Evolutionary conservation across 345 rosid genomes (phyloP).

Genomic region (Arabidopsis thaliana): DNA sequence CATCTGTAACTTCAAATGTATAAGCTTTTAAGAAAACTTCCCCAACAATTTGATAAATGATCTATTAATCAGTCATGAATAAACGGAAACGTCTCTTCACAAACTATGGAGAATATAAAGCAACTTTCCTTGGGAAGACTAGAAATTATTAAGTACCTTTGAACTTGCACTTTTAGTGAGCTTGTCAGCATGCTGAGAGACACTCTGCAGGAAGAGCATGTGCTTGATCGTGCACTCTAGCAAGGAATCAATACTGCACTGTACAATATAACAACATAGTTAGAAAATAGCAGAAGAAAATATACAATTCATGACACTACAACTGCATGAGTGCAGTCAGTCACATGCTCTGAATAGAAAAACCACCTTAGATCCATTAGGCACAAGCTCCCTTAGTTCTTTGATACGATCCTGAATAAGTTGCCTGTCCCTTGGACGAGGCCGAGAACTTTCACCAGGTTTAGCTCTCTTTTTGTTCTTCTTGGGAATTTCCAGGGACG

Average conservation of each 20-base stretch:
- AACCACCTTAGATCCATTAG: slow-evolving; percentile 93
- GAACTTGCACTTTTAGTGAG: slow-evolving; percentile 69
- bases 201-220: slow-evolving; percentile 81
- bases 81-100: not conserved
- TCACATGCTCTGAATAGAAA: slow-evolving; percentile 34
- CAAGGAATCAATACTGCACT: slow-evolving; percentile 98
- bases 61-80: slow-evolving; percentile 6
- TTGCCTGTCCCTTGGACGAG: slow-evolving; percentile 98
- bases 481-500: slow-evolving; percentile 61
- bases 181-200: slow-evolving; percentile 88
- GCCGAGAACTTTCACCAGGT: slow-evolving; percentile 86
- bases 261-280: slow-evolving; percentile 49
- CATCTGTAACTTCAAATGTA: slow-evolving; percentile 54
- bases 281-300: slow-evolving; percentile 18
- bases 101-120: not conserved
- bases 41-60: not conserved
- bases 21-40: slow-evolving; percentile 15
- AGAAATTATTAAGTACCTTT: slow-evolving; percentile 53
- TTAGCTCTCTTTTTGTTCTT: slow-evolving; percentile 76
- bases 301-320: not conserved
- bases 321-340: slow-evolving; percentile 1
- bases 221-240: slow-evolving; percentile 95
- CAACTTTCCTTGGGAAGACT: not conserved
- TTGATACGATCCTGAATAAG: slow-evolving; percentile 95
- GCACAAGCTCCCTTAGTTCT: slow-evolving; percentile 96